Base-by-base conservation (phyloP, 106 monocot species). In the Dendrobium chrysotoxum region DNA sequence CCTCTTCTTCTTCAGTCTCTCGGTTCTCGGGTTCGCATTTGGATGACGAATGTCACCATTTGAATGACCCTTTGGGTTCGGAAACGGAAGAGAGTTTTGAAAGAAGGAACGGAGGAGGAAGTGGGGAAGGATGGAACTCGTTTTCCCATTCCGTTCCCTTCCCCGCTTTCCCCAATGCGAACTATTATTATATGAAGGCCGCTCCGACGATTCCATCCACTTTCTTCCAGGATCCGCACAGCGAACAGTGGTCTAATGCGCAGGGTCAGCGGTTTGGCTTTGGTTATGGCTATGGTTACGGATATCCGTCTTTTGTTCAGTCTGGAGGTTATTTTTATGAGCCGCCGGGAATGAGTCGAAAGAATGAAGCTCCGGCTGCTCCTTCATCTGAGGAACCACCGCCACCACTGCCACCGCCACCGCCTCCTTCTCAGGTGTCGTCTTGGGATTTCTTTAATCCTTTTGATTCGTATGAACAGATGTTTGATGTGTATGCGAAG, bases 391-490 rank as follows among this genome's bases (percentile, higher is more conserved):
- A 40, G 20, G 78, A 46, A 12, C 82, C 83, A 7, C 90, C 72
- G 44, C 79, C 84, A 6, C 78, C 85, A 28, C 58, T 73, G 23
- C 85, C 90, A 9, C 96, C 96, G 2, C 85, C 90, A 16, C 86
- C 89, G 3, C 89, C 95, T n/a, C 55, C 84, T 16, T 47, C 84
- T 0, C 85, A 79, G 64, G 83, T 64, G 4, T 94, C 90, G 1
- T 21, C 82, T 41, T 96, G 93, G 93, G 94, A 91, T 78, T 96
- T 96, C 79, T 86, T 94, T 20, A 89, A 96, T 54, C 87, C 85
- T 15, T 96, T 89, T 58, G 81, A 83, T 64, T 83, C 85, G 5
- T 94, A 94, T 66, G 87, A 96, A 76, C 86, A 94, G 77, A 39
- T 79, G 30, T 35, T 82, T 74, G 77, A 77, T 44, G 76, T 70